Percentiles rank a stretch among this genome's conserved stretches.
Conservation (phyloP, 306 rosid genomes). For the Begonia masoniana region DNA sequence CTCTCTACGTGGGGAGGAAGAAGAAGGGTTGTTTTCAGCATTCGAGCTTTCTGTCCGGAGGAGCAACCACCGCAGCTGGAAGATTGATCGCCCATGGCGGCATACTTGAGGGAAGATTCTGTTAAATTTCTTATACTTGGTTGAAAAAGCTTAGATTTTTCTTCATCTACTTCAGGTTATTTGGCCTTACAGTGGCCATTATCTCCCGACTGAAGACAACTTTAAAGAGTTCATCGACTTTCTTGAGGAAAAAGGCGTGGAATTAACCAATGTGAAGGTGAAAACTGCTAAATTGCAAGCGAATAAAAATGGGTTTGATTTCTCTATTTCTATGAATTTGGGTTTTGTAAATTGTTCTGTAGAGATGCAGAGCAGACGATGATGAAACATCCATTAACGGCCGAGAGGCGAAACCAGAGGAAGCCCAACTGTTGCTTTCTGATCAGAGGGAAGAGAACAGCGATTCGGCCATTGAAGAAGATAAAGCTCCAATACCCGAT, state of each 20-base stretch:
- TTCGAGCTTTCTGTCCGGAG: constrained; percentile 40
- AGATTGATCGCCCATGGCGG: constrained; percentile 30
- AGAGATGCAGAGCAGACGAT: constrained; percentile 26
- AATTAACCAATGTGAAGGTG: constrained; percentile 34
- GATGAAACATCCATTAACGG: constrained; percentile 1
- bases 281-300: neutral
- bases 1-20: constrained; percentile 34
- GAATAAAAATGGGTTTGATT: too few relatives aligned
- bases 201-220: constrained; percentile 39
- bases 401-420: constrained; percentile 4
- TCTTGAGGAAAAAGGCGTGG: constrained; percentile 26
- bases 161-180: constrained; percentile 21
- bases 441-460: constrained; percentile 6
- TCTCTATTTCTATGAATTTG: too few relatives aligned
- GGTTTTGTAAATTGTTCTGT: constrained; percentile 1
- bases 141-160: neutral
- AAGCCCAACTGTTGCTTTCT: neutral
- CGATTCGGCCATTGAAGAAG: constrained; percentile 1
- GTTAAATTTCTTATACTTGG: neutral
- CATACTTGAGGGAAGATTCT: constrained; percentile 21
- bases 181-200: constrained; percentile 47
- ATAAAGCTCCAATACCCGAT: constrained; percentile 10
- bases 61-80: constrained; percentile 35
- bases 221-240: constrained; percentile 29
- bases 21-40: constrained; percentile 40